Evolutionary conservation across 352 stramenopile genomes (phyloP).

Genomic region (Phytophthora brassicae): DNA sequence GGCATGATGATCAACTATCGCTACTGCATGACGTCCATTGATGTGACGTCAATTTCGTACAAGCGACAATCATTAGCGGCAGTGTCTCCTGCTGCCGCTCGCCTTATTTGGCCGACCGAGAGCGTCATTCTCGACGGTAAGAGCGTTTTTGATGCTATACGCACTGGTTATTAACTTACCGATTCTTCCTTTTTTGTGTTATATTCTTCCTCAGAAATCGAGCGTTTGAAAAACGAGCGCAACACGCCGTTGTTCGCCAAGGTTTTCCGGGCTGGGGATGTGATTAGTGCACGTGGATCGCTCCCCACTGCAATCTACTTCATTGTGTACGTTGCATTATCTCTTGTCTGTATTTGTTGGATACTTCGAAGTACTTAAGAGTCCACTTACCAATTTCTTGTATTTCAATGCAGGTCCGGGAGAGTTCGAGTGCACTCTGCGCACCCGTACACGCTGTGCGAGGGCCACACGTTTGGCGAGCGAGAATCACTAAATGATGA

Average conservation of each 20-base stretch:
- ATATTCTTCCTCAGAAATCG: slow-evolving; percentile 23
- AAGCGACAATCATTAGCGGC: slow-evolving; percentile 71
- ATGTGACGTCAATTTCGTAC: slow-evolving; percentile 79
- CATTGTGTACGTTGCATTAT: slow-evolving; percentile 52
- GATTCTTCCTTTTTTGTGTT: no score
- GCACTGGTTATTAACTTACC: neutral
- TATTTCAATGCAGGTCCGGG: slow-evolving; percentile 42
- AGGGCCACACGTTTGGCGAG: slow-evolving; percentile 63
- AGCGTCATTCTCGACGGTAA: slow-evolving; percentile 71
- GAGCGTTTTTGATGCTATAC: neutral
- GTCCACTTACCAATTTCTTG: slow-evolving; percentile 4
- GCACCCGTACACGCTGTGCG: slow-evolving; percentile 54
- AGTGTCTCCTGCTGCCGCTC: slow-evolving; percentile 54
- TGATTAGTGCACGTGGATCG: slow-evolving; percentile 66
- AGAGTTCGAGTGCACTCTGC: slow-evolving; percentile 67
- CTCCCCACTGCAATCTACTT: slow-evolving; percentile 79
- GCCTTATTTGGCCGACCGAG: slow-evolving; percentile 52
- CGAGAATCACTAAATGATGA: slow-evolving; percentile 71
- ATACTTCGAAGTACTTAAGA: no score
- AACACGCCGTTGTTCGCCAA: slow-evolving; percentile 80
- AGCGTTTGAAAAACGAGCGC: slow-evolving; percentile 47
- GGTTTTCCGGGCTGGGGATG: slow-evolving; percentile 59
- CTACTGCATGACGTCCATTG: slow-evolving; percentile 83
- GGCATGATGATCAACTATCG: slow-evolving; percentile 90
- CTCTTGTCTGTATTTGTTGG: neutral